Percentiles rank a stretch among this genome's conserved stretches.
Evolutionary conservation across 441 rosid genomes (phyloP).

Genomic region (Mallotus repandus): DNA sequence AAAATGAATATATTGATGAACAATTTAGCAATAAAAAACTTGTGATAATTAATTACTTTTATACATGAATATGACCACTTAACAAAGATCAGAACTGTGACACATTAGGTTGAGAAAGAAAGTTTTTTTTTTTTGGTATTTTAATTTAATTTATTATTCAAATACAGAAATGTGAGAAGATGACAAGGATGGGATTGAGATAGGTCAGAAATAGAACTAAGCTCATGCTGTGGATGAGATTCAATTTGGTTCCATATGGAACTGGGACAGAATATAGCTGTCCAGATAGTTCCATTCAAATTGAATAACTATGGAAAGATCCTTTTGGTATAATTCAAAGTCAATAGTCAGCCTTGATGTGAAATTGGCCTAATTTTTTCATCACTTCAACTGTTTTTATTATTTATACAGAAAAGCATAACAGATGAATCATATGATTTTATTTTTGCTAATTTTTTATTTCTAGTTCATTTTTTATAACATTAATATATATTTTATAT

Average conservation of each 20-base stretch:
- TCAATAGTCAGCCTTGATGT: constrained; percentile 14
- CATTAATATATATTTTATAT: neutral
- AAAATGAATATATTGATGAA: no score
- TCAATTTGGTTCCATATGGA: neutral
- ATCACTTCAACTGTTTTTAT: neutral
- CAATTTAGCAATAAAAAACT: no score
- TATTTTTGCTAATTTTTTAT: neutral
- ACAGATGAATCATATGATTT: no score
- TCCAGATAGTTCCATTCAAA: neutral
- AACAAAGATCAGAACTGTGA: no score
- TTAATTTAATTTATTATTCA: neutral
- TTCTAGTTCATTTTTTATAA: neutral
- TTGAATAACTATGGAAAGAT: neutral
- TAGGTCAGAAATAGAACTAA: constrained; percentile 7
- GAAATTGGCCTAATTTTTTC: constrained; percentile 23
- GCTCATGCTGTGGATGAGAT: neutral
- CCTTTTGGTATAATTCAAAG: neutral
- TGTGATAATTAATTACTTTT: no score
- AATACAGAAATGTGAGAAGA: neutral
- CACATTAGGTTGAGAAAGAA: no score
- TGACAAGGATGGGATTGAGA: neutral
- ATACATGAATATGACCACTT: no score
- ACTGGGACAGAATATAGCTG: neutral
- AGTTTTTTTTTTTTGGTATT: no score
- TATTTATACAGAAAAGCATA: neutral